Base-by-base conservation (phyloP, 2,329 filamentous ascomycete species). In the Emericellopsis cladophorae region DNA sequence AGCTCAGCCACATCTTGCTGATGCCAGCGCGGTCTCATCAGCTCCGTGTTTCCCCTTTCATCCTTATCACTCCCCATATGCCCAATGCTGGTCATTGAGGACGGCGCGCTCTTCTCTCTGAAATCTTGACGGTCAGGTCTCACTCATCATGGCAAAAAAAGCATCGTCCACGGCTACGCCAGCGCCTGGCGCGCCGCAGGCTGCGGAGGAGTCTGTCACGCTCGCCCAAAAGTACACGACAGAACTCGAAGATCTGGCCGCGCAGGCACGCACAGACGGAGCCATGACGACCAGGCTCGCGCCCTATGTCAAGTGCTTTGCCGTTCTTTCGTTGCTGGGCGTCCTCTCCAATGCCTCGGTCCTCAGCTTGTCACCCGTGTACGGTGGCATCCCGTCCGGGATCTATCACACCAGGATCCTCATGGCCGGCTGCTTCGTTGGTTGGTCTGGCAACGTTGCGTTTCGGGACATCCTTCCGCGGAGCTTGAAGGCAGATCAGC, bases 311-410 rank as follows among this genome's bases (percentile, higher is more conserved):
- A 47, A 56, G 38, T 48, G 50, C 9, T 36, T 49, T 23, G 36
- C 54, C 26, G 48, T 64, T 15, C 48, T 65, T 10, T 44, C 40
- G 31, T 47, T 64, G 26, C 49, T 62, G 36, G 84, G 79, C 36
- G 55, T 80, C 34, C 78, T 74, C 45, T 80, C 82, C 37, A 77
- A 79, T 46, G 74, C 82, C 43, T 90, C 84, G 1, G 77, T 86
- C 54, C 68, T 88, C 46, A 80, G 76, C 32, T 68, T 96, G 29
- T 84, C 87, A 16, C 92, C 92, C 2, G 83, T 93, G 10, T 96
- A 93, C 60, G 92, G 92, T 40, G 79, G 81, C 14, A 84, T 94
- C 31, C 84, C 90, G 2, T 70, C 87, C 1, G 72, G 76, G 1
- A 67, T 81, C 48, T 83, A 81, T 58, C 90, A 95, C 57, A 64